A percentile compares a stretch with the other conserved stretches of the same genome.
Evolutionary conservation across 169 alveolate species (phyloP).

Genomic region (Cyclospora cayetanensis): DNA sequence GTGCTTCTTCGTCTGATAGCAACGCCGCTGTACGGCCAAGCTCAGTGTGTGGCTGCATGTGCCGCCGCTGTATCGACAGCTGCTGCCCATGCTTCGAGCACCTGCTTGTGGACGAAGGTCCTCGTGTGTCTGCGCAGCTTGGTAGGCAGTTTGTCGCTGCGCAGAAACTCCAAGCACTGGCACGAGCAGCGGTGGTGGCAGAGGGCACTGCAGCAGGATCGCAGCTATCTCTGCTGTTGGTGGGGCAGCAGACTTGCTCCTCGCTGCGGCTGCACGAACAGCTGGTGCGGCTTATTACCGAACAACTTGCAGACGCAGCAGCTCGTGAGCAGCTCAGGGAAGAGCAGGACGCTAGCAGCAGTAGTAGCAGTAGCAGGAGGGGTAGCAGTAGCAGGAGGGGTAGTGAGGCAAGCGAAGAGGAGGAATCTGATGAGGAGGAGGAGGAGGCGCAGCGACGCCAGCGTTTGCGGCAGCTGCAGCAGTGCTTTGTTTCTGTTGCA

Average conservation of each 20-base stretch:
- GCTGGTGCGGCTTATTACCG: neutral
- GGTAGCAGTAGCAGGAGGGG: no score
- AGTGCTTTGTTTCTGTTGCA: neutral
- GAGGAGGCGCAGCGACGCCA: neutral
- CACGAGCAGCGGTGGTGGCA: neutral
- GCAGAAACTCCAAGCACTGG: neutral
- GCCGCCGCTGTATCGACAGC: neutral
- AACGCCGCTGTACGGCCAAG: neutral
- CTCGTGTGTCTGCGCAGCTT: neutral
- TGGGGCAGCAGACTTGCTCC: neutral
- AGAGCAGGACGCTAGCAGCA: no score
- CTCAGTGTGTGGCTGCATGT: neutral
- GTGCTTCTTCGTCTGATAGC: no score
- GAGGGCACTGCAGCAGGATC: neutral
- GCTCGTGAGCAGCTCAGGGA: neutral
- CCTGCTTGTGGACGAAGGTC: neutral
- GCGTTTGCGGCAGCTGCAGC: no score
- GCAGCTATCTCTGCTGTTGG: neutral
- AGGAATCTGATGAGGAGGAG: neutral
- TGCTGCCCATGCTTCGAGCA: neutral
- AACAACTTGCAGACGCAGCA: neutral
- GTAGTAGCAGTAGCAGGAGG: no score
- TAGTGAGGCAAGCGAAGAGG: neutral
- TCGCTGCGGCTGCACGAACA: neutral
- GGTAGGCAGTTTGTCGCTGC: neutral